phyloP scores from a whole-genome alignment of 805 yeast genomes.

The Cyberlindnera galapagoensis region DNA sequence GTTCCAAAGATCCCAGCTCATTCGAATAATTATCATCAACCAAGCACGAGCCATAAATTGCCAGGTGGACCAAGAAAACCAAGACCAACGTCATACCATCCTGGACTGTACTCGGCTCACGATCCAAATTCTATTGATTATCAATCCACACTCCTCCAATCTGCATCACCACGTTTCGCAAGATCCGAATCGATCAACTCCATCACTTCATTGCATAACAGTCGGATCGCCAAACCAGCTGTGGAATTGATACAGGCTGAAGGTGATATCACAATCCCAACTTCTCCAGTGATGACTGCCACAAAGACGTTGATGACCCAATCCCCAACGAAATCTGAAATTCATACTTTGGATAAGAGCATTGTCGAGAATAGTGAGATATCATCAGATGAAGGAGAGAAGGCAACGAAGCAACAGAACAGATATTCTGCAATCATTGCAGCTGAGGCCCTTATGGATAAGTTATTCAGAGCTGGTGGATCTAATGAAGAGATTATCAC shows the following conservation, averaged over 20 bases:
- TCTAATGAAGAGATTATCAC: neutral
- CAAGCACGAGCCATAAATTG: slow-evolving; percentile 60
- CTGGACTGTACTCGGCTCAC: slow-evolving; percentile 1
- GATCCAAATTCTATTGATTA: slow-evolving; percentile 5
- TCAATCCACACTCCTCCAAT: slow-evolving; percentile 17
- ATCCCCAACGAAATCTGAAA: slow-evolving; percentile 10
- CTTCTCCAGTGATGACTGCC: slow-evolving; percentile 18
- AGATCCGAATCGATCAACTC: slow-evolving; percentile 38
- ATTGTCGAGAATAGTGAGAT: neutral
- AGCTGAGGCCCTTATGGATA: slow-evolving; percentile 24
- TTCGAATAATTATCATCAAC: slow-evolving; percentile 13
- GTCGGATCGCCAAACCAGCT: slow-evolving; percentile 28
- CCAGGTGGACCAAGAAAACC: slow-evolving; percentile 37
- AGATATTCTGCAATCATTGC: slow-evolving; percentile 25
- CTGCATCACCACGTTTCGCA: slow-evolving; percentile 16
- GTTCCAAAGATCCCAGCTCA: slow-evolving; percentile 22
- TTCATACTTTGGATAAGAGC: slow-evolving; percentile 8
- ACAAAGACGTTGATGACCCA: slow-evolving; percentile 1
- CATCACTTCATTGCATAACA: slow-evolving; percentile 27
- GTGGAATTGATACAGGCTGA: slow-evolving; percentile 29
- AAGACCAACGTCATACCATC: no score
- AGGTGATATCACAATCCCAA: slow-evolving; percentile 32
- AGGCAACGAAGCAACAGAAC: slow-evolving; percentile 12
- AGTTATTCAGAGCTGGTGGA: slow-evolving; percentile 20
- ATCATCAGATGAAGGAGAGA: slow-evolving; percentile 3